A percentile compares a stretch with the other conserved stretches of the same genome.
Conservation (phyloP, 2,329 filamentous ascomycete species). For the Westerdykella aurantiaca region DNA sequence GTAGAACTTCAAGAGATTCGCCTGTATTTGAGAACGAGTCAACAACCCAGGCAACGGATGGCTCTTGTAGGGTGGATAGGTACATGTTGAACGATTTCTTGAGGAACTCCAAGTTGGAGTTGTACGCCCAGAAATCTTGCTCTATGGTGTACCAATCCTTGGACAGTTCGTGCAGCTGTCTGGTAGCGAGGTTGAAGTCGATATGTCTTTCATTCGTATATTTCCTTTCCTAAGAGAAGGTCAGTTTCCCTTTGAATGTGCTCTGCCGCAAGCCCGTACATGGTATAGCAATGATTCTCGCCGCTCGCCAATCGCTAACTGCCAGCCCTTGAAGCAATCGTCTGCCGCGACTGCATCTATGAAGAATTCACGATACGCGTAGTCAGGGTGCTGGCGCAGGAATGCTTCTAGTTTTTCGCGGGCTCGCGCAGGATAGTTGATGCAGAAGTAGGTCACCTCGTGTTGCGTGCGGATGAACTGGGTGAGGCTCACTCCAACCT, state of each 20-base stretch:
- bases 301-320: slow-evolving; percentile 12
- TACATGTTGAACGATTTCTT: slow-evolving; percentile 9
- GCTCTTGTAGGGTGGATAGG: background rate
- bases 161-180: slow-evolving; percentile 13
- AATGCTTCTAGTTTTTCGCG: slow-evolving; percentile 6
- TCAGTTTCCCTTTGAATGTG: background rate
- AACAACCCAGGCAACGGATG: slow-evolving; percentile 4
- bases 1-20: slow-evolving; percentile 15
- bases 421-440: slow-evolving; percentile 14
- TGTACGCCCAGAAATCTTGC: slow-evolving; percentile 14
- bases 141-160: slow-evolving; percentile 17
- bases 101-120: slow-evolving; percentile 14
- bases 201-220: slow-evolving; percentile 6
- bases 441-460: slow-evolving; percentile 16
- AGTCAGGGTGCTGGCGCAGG: slow-evolving; percentile 3
- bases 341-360: slow-evolving; percentile 16
- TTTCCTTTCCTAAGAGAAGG: slow-evolving; percentile 5
- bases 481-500: slow-evolving; percentile 13
- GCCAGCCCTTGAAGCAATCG: slow-evolving; percentile 17
- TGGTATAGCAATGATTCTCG: slow-evolving; percentile 9
- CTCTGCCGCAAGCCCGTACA: slow-evolving; percentile 2
- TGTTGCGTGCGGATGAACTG: slow-evolving; percentile 11
- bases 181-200: slow-evolving; percentile 11
- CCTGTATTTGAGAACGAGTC: slow-evolving; percentile 6
- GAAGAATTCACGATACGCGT: slow-evolving; percentile 16